Evolutionary conservation across 495 filamentous ascomycete species (phyloP).

Genomic region (Neurospora sp.): DNA sequence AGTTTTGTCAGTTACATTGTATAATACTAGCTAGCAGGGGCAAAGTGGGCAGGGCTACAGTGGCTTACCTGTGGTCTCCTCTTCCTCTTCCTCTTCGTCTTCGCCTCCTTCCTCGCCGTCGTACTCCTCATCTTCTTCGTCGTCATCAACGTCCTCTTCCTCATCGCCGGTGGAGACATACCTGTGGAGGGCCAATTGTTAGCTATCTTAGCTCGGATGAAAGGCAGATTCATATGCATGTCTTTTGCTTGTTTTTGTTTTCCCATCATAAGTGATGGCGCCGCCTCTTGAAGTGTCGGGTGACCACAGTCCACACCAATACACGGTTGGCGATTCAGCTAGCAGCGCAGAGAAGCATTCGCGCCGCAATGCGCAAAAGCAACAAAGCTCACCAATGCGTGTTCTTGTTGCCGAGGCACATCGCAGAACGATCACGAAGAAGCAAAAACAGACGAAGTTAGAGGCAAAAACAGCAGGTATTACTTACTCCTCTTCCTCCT

Average conservation of each 20-base stretch:
- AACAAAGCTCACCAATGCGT: not conserved
- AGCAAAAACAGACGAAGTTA: not conserved
- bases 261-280: not conserved
- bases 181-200: slow-evolving; percentile 8
- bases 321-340: not conserved
- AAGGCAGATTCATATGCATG: not conserved
- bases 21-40: not conserved
- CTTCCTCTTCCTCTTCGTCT: slow-evolving; percentile 18
- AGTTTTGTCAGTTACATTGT: not conserved
- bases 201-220: not conserved
- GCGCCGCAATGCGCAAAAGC: slow-evolving; percentile 16
- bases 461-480: not conserved
- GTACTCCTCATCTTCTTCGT: slow-evolving; percentile 24
- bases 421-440: not conserved
- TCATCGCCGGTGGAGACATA: slow-evolving; percentile 30
- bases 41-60: not conserved
- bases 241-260: not conserved
- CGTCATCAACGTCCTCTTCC: slow-evolving; percentile 27
- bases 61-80: slow-evolving; percentile 19
- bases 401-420: slow-evolving; percentile 13
- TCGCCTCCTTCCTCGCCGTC: slow-evolving; percentile 28
- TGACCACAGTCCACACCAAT: not conserved
- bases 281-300: not conserved
- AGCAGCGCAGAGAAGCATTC: not conserved
- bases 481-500: slow-evolving; percentile 46